Base-by-base conservation (phyloP, 805 yeast genomes). In the Jamesozyma gamospora region DNA sequence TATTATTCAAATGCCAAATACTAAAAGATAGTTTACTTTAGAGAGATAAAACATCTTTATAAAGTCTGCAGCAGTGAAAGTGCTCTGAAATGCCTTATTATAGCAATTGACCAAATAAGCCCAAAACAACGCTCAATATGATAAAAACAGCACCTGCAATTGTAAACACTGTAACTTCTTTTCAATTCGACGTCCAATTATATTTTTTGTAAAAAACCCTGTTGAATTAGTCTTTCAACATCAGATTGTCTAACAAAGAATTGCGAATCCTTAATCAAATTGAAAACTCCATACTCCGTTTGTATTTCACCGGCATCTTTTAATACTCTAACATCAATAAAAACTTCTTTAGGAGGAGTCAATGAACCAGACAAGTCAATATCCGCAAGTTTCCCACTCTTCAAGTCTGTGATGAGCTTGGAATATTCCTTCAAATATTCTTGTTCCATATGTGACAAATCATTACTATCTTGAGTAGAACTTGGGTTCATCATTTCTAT, bases 301-400 rank as follows among this genome's bases (percentile, higher is more conserved):
- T 88, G 96, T 28, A 90, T 86, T 56, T 92, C 97, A 1, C 98
- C 98, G 0, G 95, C 96, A 52, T 90, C 94, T 56, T 82, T 82
- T 37, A 90, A 62, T 7, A 90, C 97, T 42, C 98, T 67, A 4
- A 92, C 97, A 53, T 90, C 98, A 9, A 90, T 83, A 51, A 90
- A 92, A 24, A 92, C 82, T 49, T 86, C 94, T 28, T 73, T 74
- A 1, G 98, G 97, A 0, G 98, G 98, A 17, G 74, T 83, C 48
- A 92, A 55, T n/a, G 84, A 77, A 0, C 96, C 97, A 24, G 90
- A 75, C 19, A 92, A 63, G 53, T 92, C 98, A 14, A 90, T 63
- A 48, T 87, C 96, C 0, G 84, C 72, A 62, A 85, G 76, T 4
- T 74, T 73, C 17, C 62, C 57, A 9, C 92, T 83, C 54, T 85